A percentile compares a stretch with the other conserved stretches of the same genome.
phyloP scores from a whole-genome alignment of 306 rosid genomes.

The Prunus armeniaca region DNA sequence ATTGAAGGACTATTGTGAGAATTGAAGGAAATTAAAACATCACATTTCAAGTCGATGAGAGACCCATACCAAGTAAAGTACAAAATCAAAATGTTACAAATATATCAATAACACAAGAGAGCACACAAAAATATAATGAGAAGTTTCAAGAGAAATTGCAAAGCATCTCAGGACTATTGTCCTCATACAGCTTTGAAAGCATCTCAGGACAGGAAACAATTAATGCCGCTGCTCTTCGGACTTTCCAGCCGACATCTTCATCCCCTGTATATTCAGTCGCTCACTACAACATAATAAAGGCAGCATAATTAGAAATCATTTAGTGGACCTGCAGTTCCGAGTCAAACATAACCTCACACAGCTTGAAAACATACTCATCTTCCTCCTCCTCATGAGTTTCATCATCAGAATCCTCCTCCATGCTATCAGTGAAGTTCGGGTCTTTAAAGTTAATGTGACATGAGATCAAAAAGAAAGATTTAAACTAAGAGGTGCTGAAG shows the following conservation, averaged over 20 bases:
- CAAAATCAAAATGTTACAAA: background rate
- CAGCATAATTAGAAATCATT: slow-evolving; percentile 19
- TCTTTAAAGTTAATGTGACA: slow-evolving; percentile 20
- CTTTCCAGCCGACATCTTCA: slow-evolving; percentile 99
- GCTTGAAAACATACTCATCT: slow-evolving; percentile 70
- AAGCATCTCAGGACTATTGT: slow-evolving; percentile 42
- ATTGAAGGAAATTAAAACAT: background rate
- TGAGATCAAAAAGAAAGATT: background rate
- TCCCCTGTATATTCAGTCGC: slow-evolving; percentile 96
- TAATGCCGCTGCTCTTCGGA: slow-evolving; percentile 94
- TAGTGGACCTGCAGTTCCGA: slow-evolving; percentile 5
- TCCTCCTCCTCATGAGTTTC: slow-evolving; percentile 93
- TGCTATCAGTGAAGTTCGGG: slow-evolving; percentile 95
- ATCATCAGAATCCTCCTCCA: slow-evolving; percentile 98
- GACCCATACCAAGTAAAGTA: background rate
- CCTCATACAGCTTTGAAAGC: slow-evolving; percentile 85
- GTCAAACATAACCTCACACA: slow-evolving; percentile 17
- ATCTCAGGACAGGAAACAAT: slow-evolving; percentile 95
- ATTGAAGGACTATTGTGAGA: background rate
- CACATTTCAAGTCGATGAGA: background rate
- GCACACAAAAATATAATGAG: background rate
- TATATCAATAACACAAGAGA: background rate
- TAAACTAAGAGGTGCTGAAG: background rate
- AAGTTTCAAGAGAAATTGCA: background rate
- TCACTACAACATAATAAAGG: slow-evolving; percentile 55